Conservation (phyloP, 352 stramenopile genomes). For the Pythium aphanidermatum region DNA sequence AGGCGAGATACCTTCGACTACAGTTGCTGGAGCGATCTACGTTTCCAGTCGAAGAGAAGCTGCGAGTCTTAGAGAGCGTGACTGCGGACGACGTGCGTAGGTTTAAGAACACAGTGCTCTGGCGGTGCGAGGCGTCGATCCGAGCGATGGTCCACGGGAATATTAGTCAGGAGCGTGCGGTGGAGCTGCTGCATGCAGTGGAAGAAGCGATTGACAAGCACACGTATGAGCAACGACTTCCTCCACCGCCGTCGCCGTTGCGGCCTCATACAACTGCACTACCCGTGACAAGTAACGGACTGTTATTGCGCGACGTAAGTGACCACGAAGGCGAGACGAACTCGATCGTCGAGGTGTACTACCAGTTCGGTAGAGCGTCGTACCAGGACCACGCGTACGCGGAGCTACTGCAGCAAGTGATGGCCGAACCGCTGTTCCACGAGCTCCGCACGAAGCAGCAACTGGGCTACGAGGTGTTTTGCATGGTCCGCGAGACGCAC, state of each 20-base stretch:
- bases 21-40: conserved; percentile 57
- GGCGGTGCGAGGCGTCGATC: conserved; percentile 22
- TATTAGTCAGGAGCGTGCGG: conserved; percentile 27
- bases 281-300: conserved; percentile 42
- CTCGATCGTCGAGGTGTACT: conserved; percentile 78
- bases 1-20: conserved; percentile 61
- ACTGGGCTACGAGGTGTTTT: conserved; percentile 79
- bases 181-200: conserved; percentile 30
- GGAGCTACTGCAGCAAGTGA: conserved; percentile 66
- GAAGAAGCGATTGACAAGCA: conserved; percentile 17
- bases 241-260: conserved; percentile 19
- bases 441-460: conserved; percentile 75
- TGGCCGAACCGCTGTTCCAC: conserved; percentile 81
- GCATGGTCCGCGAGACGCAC: conserved; percentile 67
- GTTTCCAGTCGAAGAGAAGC: conserved; percentile 54
- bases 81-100: conserved; percentile 3
- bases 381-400: conserved; percentile 50
- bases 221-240: conserved; percentile 15
- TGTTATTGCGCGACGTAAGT: conserved; percentile 55
- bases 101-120: conserved; percentile 19
- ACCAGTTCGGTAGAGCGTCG: conserved; percentile 60
- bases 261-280: conserved; percentile 43
- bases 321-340: conserved; percentile 70
- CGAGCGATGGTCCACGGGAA: conserved; percentile 65
- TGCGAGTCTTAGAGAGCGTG: conserved; percentile 26